Conservation (phyloP, 1,139 yeast genomes). For the Suhomyces coccinellae region DNA sequence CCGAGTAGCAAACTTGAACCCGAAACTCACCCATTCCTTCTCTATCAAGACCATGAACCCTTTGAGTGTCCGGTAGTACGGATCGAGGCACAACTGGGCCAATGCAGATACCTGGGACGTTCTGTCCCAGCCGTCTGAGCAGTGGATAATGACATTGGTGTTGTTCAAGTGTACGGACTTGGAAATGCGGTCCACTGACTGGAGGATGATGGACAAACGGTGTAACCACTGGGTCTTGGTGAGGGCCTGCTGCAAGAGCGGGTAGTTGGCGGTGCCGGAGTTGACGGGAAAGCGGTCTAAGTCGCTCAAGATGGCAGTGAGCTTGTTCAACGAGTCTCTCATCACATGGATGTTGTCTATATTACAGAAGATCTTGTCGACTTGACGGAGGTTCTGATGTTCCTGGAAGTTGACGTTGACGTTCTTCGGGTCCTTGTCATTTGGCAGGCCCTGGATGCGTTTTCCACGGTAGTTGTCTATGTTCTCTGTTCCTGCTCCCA, state of each 20-base stretch:
- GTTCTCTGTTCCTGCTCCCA: slow-evolving; percentile 95
- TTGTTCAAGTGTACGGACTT: slow-evolving; percentile 79
- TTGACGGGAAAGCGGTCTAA: slow-evolving; percentile 56
- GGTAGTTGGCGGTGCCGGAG: slow-evolving; percentile 17
- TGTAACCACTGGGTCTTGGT: slow-evolving; percentile 79
- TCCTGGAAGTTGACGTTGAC: slow-evolving; percentile 10
- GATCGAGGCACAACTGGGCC: slow-evolving; percentile 86
- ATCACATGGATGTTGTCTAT: slow-evolving; percentile 95
- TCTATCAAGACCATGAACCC: slow-evolving; percentile 87
- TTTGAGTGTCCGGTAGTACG: slow-evolving; percentile 79
- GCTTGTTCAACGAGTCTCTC: slow-evolving; percentile 74
- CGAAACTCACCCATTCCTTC: slow-evolving; percentile 95
- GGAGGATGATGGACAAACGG: slow-evolving; percentile 65
- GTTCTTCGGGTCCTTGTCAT: slow-evolving; percentile 11
- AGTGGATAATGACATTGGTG: slow-evolving; percentile 83
- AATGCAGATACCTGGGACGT: slow-evolving; percentile 87
- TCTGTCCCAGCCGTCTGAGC: slow-evolving; percentile 99
- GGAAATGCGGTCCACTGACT: slow-evolving; percentile 75
- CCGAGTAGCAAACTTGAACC: slow-evolving; percentile 84
- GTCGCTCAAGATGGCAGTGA: slow-evolving; percentile 63
- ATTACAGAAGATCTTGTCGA: slow-evolving; percentile 74
- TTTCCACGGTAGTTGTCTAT: slow-evolving; percentile 74
- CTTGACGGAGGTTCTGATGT: slow-evolving; percentile 21
- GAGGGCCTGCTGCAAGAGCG: slow-evolving; percentile 45
- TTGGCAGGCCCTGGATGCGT: slow-evolving; percentile 13